Conservation (phyloP, 306 rosid genomes). For the Echinosophora koreensis region DNA sequence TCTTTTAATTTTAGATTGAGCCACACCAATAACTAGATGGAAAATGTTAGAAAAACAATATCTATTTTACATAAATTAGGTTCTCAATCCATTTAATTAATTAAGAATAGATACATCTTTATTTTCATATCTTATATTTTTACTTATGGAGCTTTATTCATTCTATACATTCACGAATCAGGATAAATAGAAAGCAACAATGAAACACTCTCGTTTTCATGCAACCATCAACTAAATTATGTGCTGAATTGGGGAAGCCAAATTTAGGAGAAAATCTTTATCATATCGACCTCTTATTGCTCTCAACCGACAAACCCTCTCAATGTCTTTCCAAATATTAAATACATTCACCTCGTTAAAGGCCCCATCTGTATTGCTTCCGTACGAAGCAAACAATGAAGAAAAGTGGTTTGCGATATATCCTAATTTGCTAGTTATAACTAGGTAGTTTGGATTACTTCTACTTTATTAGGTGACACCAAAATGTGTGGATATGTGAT, state of each 20-base stretch:
- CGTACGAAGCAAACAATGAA: constrained; percentile 7
- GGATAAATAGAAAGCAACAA: constrained; percentile 27
- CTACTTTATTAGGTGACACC: constrained; percentile 32
- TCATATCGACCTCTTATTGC: not conserved
- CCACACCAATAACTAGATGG: not conserved
- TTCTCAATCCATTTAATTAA: no score
- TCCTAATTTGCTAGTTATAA: not conserved
- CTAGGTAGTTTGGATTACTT: not conserved
- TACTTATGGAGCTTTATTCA: no score
- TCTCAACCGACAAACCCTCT: constrained; percentile 6
- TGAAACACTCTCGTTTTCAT: constrained; percentile 13
- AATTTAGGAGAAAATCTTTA: constrained; percentile 19
- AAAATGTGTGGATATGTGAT: constrained; percentile 13
- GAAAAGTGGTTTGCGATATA: not conserved
- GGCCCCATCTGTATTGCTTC: not conserved
- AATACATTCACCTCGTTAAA: not conserved
- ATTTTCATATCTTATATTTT: no score
- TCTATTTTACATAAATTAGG: not conserved
- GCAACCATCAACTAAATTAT: not conserved
- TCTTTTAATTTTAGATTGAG: not conserved
- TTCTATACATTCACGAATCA: no score
- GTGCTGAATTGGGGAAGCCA: constrained; percentile 3
- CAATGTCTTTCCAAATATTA: not conserved
- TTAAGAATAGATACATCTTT: no score
- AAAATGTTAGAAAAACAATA: constrained; percentile 3